These are phyloP conservation scores for Petasospora fabianii DNA, from an alignment of 1,139 yeast species.

Conservation along the genomic window DNA sequence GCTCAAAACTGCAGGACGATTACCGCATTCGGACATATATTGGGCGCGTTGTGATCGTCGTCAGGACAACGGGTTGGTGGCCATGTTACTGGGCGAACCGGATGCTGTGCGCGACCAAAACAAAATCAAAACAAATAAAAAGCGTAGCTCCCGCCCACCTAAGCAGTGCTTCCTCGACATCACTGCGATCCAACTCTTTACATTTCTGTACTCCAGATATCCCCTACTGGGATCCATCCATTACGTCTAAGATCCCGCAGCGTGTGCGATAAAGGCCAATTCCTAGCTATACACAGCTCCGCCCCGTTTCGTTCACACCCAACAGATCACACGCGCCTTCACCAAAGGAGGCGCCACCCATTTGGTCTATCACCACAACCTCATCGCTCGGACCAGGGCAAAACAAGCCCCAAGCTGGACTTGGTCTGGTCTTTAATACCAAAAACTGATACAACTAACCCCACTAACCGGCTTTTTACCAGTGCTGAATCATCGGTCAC, in stretches of 20 bases:
- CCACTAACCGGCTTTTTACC: not conserved
- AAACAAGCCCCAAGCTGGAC: not conserved
- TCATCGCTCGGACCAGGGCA: not conserved
- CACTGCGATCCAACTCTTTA: not conserved
- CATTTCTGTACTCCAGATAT: not conserved
- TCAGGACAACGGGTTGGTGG: not conserved
- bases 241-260: too few species aligned
- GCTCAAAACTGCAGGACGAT: not conserved
- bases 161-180: not conserved
- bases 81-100: slow-evolving; percentile 14
- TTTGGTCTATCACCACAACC: not conserved
- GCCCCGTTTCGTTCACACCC: not conserved
- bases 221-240: too few species aligned
- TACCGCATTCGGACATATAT: slow-evolving; percentile 3
- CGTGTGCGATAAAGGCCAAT: not conserved
- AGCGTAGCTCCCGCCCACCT: slow-evolving; percentile 6
- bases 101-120: slow-evolving; percentile 6
- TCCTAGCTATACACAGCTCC: not conserved
- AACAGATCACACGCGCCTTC: not conserved
- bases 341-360: not conserved
- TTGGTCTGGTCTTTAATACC: not conserved
- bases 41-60: not conserved
- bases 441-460: not conserved
- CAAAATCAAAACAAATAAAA: slow-evolving; percentile 16
- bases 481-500: not conserved